These are phyloP conservation scores for Neurospora sp. DNA, from an alignment of 495 filamentous ascomycete species.

Conservation along the genomic window DNA sequence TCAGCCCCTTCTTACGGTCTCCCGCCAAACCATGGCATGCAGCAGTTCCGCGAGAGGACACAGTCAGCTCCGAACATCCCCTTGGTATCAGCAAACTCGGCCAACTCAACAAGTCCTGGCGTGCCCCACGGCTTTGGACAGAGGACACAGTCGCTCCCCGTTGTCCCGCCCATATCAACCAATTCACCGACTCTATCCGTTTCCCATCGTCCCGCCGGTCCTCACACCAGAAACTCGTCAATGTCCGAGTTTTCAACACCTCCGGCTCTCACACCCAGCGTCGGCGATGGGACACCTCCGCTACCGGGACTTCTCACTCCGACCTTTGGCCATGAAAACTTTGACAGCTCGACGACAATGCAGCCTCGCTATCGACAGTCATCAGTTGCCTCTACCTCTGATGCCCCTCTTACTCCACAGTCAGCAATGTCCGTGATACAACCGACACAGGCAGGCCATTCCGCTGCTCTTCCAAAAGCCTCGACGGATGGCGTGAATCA, in stretches of 20 bases:
- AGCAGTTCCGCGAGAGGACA: not conserved
- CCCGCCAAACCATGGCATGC: constrained; percentile 5
- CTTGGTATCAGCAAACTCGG: not conserved
- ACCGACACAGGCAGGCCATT: not conserved
- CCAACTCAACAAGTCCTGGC: not conserved
- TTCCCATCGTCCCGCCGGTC: not conserved
- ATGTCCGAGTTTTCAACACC: not conserved
- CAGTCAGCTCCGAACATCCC: not conserved
- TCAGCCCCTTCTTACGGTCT: not conserved
- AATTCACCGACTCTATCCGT: not conserved
- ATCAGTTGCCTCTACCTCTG: not conserved
- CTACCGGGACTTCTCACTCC: not conserved
- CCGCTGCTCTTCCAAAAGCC: not conserved
- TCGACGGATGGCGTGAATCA: not conserved
- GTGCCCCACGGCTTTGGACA: not conserved
- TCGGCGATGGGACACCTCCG: not conserved
- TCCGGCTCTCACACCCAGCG: not conserved
- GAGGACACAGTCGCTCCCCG: not conserved
- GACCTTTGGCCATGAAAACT: not conserved
- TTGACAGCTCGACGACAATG: not conserved
- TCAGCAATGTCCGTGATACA: not conserved
- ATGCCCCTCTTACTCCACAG: not conserved
- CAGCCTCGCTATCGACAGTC: not conserved
- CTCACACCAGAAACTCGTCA: not conserved
- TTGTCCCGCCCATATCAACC: not conserved